Evolutionary conservation across 768 basidiomycete species (phyloP), one percentile per base, ranked within the genome.

Genomic region (Tricholoma hemisulphureum): DNA sequence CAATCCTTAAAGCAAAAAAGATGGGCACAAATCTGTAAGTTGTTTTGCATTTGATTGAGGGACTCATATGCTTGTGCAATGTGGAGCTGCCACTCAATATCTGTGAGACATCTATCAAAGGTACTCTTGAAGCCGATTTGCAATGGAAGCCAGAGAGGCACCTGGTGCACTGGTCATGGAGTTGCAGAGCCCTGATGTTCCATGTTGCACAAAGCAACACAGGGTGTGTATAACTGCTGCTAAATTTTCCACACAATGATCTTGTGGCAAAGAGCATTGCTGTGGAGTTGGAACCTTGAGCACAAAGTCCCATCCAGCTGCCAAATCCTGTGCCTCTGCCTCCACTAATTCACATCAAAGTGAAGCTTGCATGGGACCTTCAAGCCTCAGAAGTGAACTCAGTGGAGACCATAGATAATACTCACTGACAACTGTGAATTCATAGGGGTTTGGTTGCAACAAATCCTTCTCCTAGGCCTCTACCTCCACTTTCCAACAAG

Each of bases 41-140:
- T 57, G n/a, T 55, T 55, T 0, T 65, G 60, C 1, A 72, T 31
- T 1, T 53, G 54, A 9, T 63, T 57, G 6, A 72, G 62, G 0
- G 67, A 55, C 41, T 74, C 69, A 29, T 63, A 50, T 0, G 68
- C 70, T 51, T 72, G 72, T 0, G 62, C 68, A 0, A 61, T 18
- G 2, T 63, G 65, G 1, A 70, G 55, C 8, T 60, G 51, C 56
- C 58, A 68, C 35, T 73, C 67, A 3, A 68, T 63, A 3, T 50
- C 14, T 5, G 14, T 21, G 1, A 65, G 51, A 9, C 32, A 46
- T 10, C 21, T 13, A 23, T 56, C 23, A 26, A 56, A 53, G 3
- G 13, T 16, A 2, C 37, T 39, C n/a, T 56, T 28, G 2, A 24
- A 7, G 6, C 55, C 13, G 26, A 67, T 52, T 32, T 61, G 59